phyloP scores from a whole-genome alignment of 331 rosid genomes.

The Saraca asoca region DNA sequence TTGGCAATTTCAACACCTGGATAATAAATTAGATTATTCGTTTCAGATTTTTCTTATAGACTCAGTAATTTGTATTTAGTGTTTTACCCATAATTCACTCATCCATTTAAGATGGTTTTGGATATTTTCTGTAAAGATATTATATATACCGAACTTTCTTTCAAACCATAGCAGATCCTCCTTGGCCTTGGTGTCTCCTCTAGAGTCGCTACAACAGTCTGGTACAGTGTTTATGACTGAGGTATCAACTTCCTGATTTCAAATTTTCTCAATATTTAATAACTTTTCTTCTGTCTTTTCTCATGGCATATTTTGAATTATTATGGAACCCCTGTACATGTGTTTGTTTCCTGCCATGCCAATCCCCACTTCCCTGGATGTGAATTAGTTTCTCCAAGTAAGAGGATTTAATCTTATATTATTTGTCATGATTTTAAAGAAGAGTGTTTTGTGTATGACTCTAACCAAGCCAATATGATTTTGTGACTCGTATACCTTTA shows the following conservation, averaged over 20 bases:
- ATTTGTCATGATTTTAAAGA: slow-evolving; percentile 25
- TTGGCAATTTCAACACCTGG: no score
- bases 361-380: background rate
- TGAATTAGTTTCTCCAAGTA: slow-evolving; percentile 13
- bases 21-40: background rate
- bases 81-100: slow-evolving; percentile 6
- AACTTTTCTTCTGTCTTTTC: slow-evolving; percentile 10
- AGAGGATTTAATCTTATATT: slow-evolving; percentile 12
- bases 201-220: slow-evolving; percentile 13
- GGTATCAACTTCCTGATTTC: slow-evolving; percentile 17
- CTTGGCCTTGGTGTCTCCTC: slow-evolving; percentile 14
- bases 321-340: slow-evolving; percentile 16
- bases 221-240: slow-evolving; percentile 26
- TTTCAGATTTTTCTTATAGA: slow-evolving; percentile 14
- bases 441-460: slow-evolving; percentile 1
- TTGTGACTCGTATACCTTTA: background rate
- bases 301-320: slow-evolving; percentile 2
- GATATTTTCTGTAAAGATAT: background rate
- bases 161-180: slow-evolving; percentile 20
- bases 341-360: slow-evolving; percentile 14
- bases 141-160: slow-evolving; percentile 26
- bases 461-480: slow-evolving; percentile 5
- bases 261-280: background rate
- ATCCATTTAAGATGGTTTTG: background rate
- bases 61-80: background rate